Base-by-base conservation (phyloP, 2,329 filamentous ascomycete species). In the Fusarium xylarioides region DNA sequence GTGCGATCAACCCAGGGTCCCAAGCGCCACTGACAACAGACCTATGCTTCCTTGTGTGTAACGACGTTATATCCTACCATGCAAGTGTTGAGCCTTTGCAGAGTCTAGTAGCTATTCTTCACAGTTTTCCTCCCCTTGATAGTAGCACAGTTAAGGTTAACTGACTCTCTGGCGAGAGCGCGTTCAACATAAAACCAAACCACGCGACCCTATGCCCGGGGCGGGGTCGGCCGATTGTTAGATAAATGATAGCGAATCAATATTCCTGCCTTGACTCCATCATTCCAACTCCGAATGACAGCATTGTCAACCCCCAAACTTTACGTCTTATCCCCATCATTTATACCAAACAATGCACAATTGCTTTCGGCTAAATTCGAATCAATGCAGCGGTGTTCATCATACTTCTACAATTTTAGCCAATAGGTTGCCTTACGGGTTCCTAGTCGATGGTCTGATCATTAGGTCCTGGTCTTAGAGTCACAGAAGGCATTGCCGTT, bases 1-100 rank as follows among this genome's bases (percentile, higher is more conserved):
- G 64, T 52, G 19, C 64, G 50, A 68, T 68, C 43, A 37, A n/a
- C 28, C 38, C 30, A 54, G 50, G 43, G 23, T 37, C n/a, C 21
- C 18, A 21, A 32, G 28, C 43, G 37, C 42, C 47, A 63, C 42
- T 49, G n/a, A 49, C 34, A 35, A 52, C 12, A 57, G 44, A 30
- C 35, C 15, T 18, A 26, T 19, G 21, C 37, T 37, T 23, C 21
- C 52, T 42, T n/a, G 26, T 44, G 26, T 44, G 37, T 38, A 12
- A 47, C 59, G 28, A 42, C 37, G 32, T 26, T 16, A 32, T 37
- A 38, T 38, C 26, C 28, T 34, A 32, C 26, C 37, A n/a, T 16
- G 12, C n/a, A n/a, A 28, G 23, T 30, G 23, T 11, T 37, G 5
- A 9, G 23, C 32, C 16, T 21, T 21, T 16, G 18, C 23, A 26